These are phyloP conservation scores for Casuarina equisetifolia DNA, from an alignment of 306 rosid species.

Conservation along the genomic window DNA sequence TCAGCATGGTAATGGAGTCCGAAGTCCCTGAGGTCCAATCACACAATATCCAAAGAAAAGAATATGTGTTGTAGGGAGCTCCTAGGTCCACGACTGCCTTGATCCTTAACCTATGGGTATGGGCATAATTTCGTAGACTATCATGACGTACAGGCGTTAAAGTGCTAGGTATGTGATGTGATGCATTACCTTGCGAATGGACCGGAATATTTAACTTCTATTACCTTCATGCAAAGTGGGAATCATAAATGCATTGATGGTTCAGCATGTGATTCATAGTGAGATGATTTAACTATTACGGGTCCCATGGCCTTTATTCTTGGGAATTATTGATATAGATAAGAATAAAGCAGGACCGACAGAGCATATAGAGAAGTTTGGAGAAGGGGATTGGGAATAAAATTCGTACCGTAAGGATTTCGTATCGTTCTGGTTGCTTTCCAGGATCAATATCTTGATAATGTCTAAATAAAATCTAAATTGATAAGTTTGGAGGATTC, in stretches of 20 bases:
- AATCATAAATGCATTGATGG: not conserved
- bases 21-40: no score
- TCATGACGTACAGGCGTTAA: not conserved
- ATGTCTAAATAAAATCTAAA: no score
- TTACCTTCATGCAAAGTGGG: conserved; percentile 21
- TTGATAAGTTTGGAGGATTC: no score
- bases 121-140: no score
- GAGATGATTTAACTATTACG: not conserved
- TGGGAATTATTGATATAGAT: not conserved
- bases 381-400: not conserved
- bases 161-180: conserved; percentile 20
- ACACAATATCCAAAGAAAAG: no score
- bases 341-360: not conserved
- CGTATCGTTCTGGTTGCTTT: not conserved
- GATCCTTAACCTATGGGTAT: no score
- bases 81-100: no score
- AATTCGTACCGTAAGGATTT: not conserved
- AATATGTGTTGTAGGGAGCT: no score
- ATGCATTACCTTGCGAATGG: conserved; percentile 23
- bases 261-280: not conserved
- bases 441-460: no score
- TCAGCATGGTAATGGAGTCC: no score
- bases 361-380: not conserved
- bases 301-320: not conserved
- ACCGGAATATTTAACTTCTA: conserved; percentile 15